Evolutionary conservation across 192 early-diverging fungal species (phyloP), one percentile per base, ranked within the genome.

Genomic region (Powellomyces hirtus): DNA sequence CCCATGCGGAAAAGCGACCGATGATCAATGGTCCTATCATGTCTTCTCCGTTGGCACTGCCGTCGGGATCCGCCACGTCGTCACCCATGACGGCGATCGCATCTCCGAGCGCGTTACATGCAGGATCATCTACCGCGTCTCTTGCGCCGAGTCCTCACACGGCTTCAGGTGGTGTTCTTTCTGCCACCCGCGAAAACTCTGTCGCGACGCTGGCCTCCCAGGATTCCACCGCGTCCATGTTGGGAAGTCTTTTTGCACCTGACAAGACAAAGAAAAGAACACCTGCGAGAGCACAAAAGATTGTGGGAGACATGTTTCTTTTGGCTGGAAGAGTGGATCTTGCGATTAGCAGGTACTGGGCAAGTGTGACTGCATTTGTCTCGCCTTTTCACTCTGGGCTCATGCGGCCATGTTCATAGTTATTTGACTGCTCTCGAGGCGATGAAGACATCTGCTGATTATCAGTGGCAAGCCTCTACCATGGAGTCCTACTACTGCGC

Each of bases 271-370:
- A 84, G 51, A 86, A 84, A 66, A 71, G 90, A 20, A 87, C 91
- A 2, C 88, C 87, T 22, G 85, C 85, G 0, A 62, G 91, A 62
- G 83, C 83, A n/a, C 80, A 90, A 46, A 93, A 93, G 59, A 65
- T 93, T 18, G 71, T 90, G 8, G 89, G 81, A 5, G 91, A 93
- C 74, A 64, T 92, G 52, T 92, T 85, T 76, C 60, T 93, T 51
- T 68, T 93, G 74, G 83, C 89, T 34, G 91, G 91, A 20, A 68
- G 87, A 42, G 59, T 89, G 31, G 88, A 91, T 2, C 76, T 88
- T 62, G 91, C 91, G 4, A 84, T 89, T n/a, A 67, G 62, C 38
- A 76, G 80, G 85, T 86, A 76, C n/a, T n/a, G n/a, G n/a, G n/a
- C n/a, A n/a, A n/a, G n/a, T n/a, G n/a, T n/a, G n/a, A n/a, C n/a